These are phyloP conservation scores for Gossypium thurberi DNA, from an alignment of 345 rosid genomes.

Conservation along the genomic window DNA sequence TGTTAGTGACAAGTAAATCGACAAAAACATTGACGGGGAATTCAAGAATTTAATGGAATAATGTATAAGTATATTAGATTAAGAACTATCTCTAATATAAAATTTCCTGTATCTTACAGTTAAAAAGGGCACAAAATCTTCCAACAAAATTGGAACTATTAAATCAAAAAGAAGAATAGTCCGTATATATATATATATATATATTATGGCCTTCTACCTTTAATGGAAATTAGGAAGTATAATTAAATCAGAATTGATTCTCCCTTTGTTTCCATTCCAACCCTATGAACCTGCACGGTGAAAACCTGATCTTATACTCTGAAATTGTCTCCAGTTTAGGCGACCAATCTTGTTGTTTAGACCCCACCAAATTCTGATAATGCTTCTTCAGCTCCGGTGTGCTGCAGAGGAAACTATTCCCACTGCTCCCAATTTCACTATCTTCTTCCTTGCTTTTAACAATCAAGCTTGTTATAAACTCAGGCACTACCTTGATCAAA, in stretches of 20 bases:
- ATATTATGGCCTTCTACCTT: neutral
- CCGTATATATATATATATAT: neutral
- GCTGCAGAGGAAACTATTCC: conserved; percentile 47
- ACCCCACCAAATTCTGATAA: conserved; percentile 63
- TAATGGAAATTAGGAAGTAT: neutral
- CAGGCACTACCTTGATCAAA: conserved; percentile 50
- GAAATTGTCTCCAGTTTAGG: conserved; percentile 79
- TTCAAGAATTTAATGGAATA: neutral
- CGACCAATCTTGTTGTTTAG: conserved; percentile 69
- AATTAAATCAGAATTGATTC: neutral
- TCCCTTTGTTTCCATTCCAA: conserved; percentile 46
- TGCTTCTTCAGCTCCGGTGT: conserved; percentile 91
- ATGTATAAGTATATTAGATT: neutral
- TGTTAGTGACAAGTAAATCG: neutral
- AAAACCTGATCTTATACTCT: conserved; percentile 57
- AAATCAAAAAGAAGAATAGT: neutral
- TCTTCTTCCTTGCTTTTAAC: conserved; percentile 10
- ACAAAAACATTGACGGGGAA: neutral
- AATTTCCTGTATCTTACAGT: neutral
- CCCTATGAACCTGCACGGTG: conserved; percentile 54
- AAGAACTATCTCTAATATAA: neutral
- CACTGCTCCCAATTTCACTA: neutral
- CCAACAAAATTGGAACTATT: neutral
- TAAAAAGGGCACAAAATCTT: neutral
- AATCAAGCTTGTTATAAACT: conserved; percentile 40